These are phyloP conservation scores for Aspergillus piperis DNA, from an alignment of 2,329 filamentous ascomycete genomes.

Conservation along the genomic window DNA sequence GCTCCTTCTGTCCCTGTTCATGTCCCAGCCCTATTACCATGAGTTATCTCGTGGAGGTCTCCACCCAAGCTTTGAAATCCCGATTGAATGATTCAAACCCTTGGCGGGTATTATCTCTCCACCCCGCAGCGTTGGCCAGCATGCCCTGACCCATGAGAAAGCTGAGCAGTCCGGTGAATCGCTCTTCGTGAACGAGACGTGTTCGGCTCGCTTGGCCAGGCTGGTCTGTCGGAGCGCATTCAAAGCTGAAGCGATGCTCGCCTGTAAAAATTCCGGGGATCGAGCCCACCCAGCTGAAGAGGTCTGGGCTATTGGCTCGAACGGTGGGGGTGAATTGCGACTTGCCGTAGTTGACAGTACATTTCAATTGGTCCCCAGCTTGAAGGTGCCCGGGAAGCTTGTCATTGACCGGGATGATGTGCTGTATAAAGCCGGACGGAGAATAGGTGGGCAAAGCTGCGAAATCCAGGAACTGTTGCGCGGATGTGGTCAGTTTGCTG, in stretches of 20 bases:
- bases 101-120: not conserved
- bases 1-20: not conserved
- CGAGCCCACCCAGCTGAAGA: slow-evolving; percentile 9
- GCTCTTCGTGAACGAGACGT: slow-evolving; percentile 11
- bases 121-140: not conserved
- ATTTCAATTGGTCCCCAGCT: slow-evolving; percentile 9
- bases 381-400: not conserved
- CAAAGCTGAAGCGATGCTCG: slow-evolving; percentile 12
- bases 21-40: not conserved
- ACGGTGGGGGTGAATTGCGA: slow-evolving; percentile 5
- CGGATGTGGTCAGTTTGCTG: not conserved
- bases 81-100: slow-evolving; percentile 10
- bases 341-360: slow-evolving; percentile 11
- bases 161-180: slow-evolving; percentile 7
- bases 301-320: not conserved
- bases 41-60: not conserved
- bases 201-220: not conserved
- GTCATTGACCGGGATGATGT: not conserved
- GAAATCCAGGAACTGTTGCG: slow-evolving; percentile 15
- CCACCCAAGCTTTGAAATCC: slow-evolving; percentile 13
- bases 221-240: not conserved
- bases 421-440: slow-evolving; percentile 10
- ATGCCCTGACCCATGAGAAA: slow-evolving; percentile 11
- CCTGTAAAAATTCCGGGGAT: slow-evolving; percentile 9
- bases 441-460: slow-evolving; percentile 7